Conservation (phyloP, 768 basidiomycete genomes). For the Gelatoporia subvermispora region DNA sequence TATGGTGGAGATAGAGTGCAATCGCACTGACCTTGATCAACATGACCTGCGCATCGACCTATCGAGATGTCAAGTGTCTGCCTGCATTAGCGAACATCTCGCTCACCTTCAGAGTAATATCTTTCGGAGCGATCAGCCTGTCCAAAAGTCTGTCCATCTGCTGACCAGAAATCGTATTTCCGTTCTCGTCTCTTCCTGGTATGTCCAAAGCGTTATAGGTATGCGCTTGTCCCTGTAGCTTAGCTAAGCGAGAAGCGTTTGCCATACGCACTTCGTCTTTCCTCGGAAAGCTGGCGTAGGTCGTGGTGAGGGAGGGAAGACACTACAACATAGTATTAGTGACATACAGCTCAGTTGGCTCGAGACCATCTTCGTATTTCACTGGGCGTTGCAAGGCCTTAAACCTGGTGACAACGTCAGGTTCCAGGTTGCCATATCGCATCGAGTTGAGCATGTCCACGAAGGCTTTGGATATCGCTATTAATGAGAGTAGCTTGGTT, state of each 20-base stretch:
- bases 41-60: slow-evolving; percentile 88
- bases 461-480: slow-evolving; percentile 34
- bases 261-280: slow-evolving; percentile 68
- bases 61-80: slow-evolving; percentile 1
- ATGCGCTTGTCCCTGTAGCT: slow-evolving; percentile 33
- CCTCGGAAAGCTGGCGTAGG: slow-evolving; percentile 53
- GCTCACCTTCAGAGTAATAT: slow-evolving; percentile 36
- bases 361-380: slow-evolving; percentile 63
- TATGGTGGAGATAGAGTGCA: neutral
- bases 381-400: slow-evolving; percentile 50
- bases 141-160: slow-evolving; percentile 45
- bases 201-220: slow-evolving; percentile 43
- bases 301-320: neutral
- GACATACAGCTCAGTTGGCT: slow-evolving; percentile 75
- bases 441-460: slow-evolving; percentile 85
- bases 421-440: slow-evolving; percentile 65
- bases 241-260: slow-evolving; percentile 48
- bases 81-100: neutral
- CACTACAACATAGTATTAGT: neutral
- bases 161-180: slow-evolving; percentile 28
- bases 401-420: slow-evolving; percentile 45
- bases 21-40: slow-evolving; percentile 51
- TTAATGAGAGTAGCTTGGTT: neutral
- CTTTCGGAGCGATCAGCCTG: slow-evolving; percentile 54
- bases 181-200: slow-evolving; percentile 41